A percentile compares a stretch with the other conserved stretches of the same genome.
phyloP scores from a whole-genome alignment of 345 rosid species.

The Citrus medica region DNA sequence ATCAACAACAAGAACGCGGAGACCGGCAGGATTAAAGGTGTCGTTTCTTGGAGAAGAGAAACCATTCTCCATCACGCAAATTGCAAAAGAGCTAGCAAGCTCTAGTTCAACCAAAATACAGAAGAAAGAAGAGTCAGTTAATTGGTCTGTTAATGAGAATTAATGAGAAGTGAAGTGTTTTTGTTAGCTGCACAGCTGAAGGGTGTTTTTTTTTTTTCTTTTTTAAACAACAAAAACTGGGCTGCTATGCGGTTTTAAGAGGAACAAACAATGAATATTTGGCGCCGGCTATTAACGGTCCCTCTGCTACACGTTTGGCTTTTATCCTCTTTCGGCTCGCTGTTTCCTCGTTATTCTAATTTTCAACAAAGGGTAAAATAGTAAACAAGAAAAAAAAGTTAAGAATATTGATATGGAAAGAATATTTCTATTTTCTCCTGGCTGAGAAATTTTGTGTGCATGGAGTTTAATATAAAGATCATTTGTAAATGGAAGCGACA shows the following conservation, averaged over 20 bases:
- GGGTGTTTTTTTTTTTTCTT: slow-evolving; percentile 17
- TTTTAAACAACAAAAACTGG: slow-evolving; percentile 23
- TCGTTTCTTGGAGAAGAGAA: slow-evolving; percentile 63
- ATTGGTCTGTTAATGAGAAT: background rate
- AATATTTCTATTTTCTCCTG: background rate
- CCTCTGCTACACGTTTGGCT: slow-evolving; percentile 22
- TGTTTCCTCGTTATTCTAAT: background rate
- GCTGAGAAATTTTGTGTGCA: background rate
- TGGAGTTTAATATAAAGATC: background rate
- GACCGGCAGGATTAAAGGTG: slow-evolving; percentile 65
- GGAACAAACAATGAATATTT: slow-evolving; percentile 36
- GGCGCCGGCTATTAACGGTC: slow-evolving; percentile 62
- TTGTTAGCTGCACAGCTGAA: background rate
- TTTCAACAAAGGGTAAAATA: background rate
- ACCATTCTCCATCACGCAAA: slow-evolving; percentile 53
- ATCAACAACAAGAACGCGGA: slow-evolving; percentile 94
- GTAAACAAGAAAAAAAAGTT: background rate
- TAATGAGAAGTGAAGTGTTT: background rate
- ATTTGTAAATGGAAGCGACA: no score
- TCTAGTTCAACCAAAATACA: slow-evolving; percentile 4
- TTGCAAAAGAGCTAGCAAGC: background rate
- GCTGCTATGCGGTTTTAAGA: slow-evolving; percentile 28
- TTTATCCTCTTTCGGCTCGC: background rate
- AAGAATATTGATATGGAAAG: background rate
- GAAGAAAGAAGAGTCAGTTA: background rate